A percentile compares a stretch with the other conserved stretches of the same genome.
phyloP scores from a whole-genome alignment of 2,329 filamentous ascomycete genomes.

The Podosphaera fusca region DNA sequence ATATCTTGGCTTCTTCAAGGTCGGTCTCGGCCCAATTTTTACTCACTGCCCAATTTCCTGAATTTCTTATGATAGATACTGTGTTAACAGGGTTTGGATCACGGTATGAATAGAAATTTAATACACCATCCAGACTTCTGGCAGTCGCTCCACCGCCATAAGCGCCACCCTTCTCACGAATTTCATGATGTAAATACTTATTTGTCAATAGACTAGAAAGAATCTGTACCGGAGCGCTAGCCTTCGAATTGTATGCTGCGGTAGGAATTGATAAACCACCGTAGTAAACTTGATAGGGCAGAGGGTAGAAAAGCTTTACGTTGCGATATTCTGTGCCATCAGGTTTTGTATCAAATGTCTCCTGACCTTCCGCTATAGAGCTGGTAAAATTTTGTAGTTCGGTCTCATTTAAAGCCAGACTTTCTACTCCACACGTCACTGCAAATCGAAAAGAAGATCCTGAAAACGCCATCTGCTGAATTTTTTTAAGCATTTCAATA shows the following conservation, averaged over 20 bases:
- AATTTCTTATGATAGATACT: slow-evolving; percentile 59
- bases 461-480: slow-evolving; percentile 56
- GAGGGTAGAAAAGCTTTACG: slow-evolving; percentile 66
- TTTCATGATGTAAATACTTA: slow-evolving; percentile 91
- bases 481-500: slow-evolving; percentile 61
- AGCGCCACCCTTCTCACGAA: slow-evolving; percentile 89
- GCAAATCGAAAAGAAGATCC: slow-evolving; percentile 51
- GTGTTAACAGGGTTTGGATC: slow-evolving; percentile 89
- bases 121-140: slow-evolving; percentile 56
- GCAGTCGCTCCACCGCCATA: slow-evolving; percentile 84
- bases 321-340: slow-evolving; percentile 20
- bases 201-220: slow-evolving; percentile 83
- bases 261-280: slow-evolving; percentile 64
- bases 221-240: slow-evolving; percentile 64
- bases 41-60: slow-evolving; percentile 63
- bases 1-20: slow-evolving; percentile 87
- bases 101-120: slow-evolving; percentile 90
- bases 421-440: slow-evolving; percentile 65
- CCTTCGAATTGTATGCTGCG: slow-evolving; percentile 53
- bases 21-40: slow-evolving; percentile 64
- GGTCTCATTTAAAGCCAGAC: slow-evolving; percentile 42
- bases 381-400: slow-evolving; percentile 50
- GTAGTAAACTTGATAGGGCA: slow-evolving; percentile 96
- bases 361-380: slow-evolving; percentile 25
- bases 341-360: slow-evolving; percentile 15